Conservation (phyloP, 2,329 filamentous ascomycete genomes). For the Ascochyta fabae region DNA sequence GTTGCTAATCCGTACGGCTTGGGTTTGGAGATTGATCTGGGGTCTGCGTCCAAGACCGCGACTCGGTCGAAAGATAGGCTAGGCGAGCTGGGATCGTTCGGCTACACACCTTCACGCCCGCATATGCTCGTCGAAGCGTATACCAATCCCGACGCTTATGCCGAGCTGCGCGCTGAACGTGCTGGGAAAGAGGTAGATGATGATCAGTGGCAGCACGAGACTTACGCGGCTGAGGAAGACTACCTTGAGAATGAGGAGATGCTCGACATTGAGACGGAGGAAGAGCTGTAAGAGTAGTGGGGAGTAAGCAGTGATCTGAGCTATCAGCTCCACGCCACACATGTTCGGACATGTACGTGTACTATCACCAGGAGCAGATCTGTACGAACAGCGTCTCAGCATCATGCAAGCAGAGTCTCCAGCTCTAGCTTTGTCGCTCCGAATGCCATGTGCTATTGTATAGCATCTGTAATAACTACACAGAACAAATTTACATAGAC, state of each 20-base stretch:
- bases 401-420: too few species aligned
- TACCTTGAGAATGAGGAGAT: not conserved
- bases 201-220: not conserved
- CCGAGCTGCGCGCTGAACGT: not conserved
- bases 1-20: not conserved
- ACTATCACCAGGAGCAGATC: not conserved
- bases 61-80: too few species aligned
- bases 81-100: not conserved
- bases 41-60: too few species aligned
- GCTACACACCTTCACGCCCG: not conserved
- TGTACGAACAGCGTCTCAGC: too few species aligned
- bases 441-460: too few species aligned
- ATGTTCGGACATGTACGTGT: not conserved
- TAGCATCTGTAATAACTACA: too few species aligned
- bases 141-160: not conserved
- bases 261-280: not conserved
- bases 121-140: constrained; percentile 7
- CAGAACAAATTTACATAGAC: too few species aligned
- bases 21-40: not conserved
- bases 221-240: not conserved
- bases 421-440: too few species aligned
- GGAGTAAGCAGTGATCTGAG: not conserved
- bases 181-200: not conserved
- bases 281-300: not conserved
- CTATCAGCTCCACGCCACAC: too few species aligned